Conservation (phyloP, 208 protist genomes). For the Acanthamoeba sp. region DNA sequence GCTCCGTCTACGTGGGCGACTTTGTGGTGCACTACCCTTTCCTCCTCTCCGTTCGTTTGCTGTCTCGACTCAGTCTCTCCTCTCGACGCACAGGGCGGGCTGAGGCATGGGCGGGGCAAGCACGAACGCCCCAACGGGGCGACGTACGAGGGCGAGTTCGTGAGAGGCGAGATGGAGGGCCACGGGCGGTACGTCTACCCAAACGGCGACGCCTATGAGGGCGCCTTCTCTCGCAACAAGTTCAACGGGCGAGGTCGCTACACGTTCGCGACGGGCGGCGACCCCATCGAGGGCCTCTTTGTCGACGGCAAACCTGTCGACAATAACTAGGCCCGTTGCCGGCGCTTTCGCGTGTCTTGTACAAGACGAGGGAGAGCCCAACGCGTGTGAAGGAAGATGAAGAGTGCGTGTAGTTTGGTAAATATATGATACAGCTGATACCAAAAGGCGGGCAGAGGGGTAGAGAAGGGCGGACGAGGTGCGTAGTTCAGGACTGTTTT, state of each 20-base stretch:
- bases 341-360: too few relatives aligned
- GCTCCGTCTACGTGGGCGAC: neutral
- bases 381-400: too few relatives aligned
- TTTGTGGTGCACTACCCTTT: neutral
- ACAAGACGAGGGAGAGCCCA: too few relatives aligned
- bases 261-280: neutral
- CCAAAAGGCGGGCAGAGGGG: neutral
- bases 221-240: neutral
- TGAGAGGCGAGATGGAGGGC: neutral
- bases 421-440: too few relatives aligned
- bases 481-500: neutral
- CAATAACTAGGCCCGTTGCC: too few relatives aligned
- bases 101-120: neutral
- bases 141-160: conserved; percentile 32
- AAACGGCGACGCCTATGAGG: conserved; percentile 39
- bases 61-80: too few relatives aligned
- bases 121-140: neutral
- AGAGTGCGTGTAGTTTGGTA: too few relatives aligned
- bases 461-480: too few relatives aligned
- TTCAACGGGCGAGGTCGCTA: neutral
- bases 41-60: too few relatives aligned
- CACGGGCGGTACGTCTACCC: neutral
- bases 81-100: neutral
- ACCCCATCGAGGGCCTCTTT: neutral
- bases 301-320: neutral